Base-by-base conservation (phyloP, 1,284 basidiomycete species). In the Amylostereum areolatum region DNA sequence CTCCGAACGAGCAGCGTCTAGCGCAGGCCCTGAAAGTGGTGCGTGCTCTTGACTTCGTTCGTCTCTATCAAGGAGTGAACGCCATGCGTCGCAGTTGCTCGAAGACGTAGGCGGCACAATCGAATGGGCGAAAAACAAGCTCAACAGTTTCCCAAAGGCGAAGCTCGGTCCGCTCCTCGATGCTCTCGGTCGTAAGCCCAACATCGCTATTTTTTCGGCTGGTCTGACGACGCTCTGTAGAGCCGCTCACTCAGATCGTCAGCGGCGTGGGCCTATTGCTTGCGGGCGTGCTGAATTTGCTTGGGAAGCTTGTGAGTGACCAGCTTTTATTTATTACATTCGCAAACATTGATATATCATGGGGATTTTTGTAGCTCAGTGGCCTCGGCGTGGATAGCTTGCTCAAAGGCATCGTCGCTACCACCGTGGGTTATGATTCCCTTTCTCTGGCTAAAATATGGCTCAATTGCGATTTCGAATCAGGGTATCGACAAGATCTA, bases 401-500 rank as follows among this genome's bases (percentile, higher is more conserved):
- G 12, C 12, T 39, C n/a, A 39, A 5, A n/a, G 37, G 37, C 27
- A 12, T 39, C 5, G 6, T 39, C 37, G 37, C 6, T 25, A 25
- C 37, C 6, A 39, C 37, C 6, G n/a, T n/a, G n/a, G n/a, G n/a
- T n/a, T n/a, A n/a, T n/a, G n/a, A n/a, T n/a, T n/a, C n/a, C n/a
- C n/a, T n/a, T n/a, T n/a, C n/a, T n/a, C n/a, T n/a, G n/a, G n/a
- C n/a, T n/a, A n/a, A n/a, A n/a, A n/a, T n/a, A n/a, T n/a, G n/a
- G n/a, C n/a, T n/a, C n/a, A n/a, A n/a, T n/a, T n/a, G n/a, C n/a
- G n/a, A n/a, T n/a, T n/a, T n/a, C n/a, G n/a, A n/a, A n/a, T n/a
- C n/a, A n/a, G 9, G 65, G 64, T 11, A 55, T 66, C 33, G 64
- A 64, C 52, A 62, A 64, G 47, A 62, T 66, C 25, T 63, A 64